phyloP scores from a whole-genome alignment of 768 basidiomycete species.

The Paxillus ammoniavirescens region DNA sequence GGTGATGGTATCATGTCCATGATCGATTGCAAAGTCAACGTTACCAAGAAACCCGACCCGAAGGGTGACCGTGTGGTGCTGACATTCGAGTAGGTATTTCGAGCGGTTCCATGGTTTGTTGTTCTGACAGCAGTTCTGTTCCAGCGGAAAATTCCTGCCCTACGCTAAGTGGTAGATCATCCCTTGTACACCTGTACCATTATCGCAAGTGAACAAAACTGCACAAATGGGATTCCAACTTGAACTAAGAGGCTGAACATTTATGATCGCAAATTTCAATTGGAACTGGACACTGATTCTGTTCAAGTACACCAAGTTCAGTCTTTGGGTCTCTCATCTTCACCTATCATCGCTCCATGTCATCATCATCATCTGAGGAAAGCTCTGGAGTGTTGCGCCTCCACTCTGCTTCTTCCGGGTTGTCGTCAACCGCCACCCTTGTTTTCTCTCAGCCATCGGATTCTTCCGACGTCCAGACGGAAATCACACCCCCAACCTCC shows the following conservation, averaged over 20 bases:
- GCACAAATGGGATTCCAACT: constrained; percentile 3
- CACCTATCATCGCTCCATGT: not conserved
- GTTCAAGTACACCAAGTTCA: constrained; percentile 8
- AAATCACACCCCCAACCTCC: constrained; percentile 20
- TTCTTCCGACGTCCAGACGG: constrained; percentile 15
- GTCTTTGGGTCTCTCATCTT: not conserved
- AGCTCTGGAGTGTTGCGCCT: not conserved
- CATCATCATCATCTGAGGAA: constrained; percentile 9
- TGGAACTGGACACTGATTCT: not conserved
- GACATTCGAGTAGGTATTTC: constrained; percentile 68
- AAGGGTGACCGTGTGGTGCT: constrained; percentile 78
- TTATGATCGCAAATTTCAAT: constrained; percentile 11
- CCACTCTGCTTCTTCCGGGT: constrained; percentile 4
- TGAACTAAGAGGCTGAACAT: not conserved
- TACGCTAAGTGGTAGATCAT: constrained; percentile 62
- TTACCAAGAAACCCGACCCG: constrained; percentile 69
- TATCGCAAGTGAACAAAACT: not conserved
- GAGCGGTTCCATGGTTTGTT: not conserved
- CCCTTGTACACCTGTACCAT: constrained; percentile 1
- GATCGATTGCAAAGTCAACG: constrained; percentile 76
- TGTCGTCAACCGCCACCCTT: constrained; percentile 11
- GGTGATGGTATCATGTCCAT: constrained; percentile 89
- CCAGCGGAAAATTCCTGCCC: constrained; percentile 75
- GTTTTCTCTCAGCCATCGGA: constrained; percentile 12
- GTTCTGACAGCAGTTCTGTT: constrained; percentile 3